Evolutionary conservation across 768 basidiomycete genomes (phyloP).

Genomic region (Xerocomellus chrysenteron): DNA sequence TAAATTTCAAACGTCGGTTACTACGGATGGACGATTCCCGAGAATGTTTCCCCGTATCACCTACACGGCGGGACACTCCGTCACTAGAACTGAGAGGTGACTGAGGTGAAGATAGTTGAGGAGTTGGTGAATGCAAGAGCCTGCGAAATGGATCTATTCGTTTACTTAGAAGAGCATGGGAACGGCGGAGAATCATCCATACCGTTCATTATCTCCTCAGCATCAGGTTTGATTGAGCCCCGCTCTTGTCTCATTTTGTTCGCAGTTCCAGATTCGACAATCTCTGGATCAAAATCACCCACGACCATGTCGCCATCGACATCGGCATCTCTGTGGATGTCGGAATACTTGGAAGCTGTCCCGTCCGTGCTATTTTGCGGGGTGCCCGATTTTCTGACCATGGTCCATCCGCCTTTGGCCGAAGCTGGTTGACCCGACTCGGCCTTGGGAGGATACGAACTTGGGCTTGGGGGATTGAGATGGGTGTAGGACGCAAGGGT

Average conservation of each 20-base stretch:
- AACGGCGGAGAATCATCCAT: conserved; percentile 22
- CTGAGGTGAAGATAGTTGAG: conserved; percentile 3
- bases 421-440: conserved; percentile 41
- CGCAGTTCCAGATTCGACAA: conserved; percentile 30
- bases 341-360: conserved; percentile 20
- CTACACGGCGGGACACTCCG: conserved; percentile 16
- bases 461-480: conserved; percentile 67
- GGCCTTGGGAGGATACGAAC: conserved; percentile 66
- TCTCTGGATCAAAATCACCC: conserved; percentile 69
- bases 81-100: conserved; percentile 6
- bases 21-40: conserved; percentile 77
- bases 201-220: conserved; percentile 79
- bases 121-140: conserved; percentile 38
- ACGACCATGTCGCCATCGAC: conserved; percentile 76
- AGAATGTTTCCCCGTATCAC: conserved; percentile 55
- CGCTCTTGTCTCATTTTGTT: conserved; percentile 46
- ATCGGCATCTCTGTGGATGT: conserved; percentile 51
- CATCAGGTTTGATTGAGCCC: conserved; percentile 60
- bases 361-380: conserved; percentile 26
- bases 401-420: conserved; percentile 72
- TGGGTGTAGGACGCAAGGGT: conserved; percentile 82
- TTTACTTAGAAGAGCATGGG: conserved; percentile 30
- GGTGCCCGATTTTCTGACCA: conserved; percentile 51
- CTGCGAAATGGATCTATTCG: conserved; percentile 59
- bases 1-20: conserved; percentile 77